Conservation (phyloP, 139 green algal species). For the Chlamydomonas asymmetrica region DNA sequence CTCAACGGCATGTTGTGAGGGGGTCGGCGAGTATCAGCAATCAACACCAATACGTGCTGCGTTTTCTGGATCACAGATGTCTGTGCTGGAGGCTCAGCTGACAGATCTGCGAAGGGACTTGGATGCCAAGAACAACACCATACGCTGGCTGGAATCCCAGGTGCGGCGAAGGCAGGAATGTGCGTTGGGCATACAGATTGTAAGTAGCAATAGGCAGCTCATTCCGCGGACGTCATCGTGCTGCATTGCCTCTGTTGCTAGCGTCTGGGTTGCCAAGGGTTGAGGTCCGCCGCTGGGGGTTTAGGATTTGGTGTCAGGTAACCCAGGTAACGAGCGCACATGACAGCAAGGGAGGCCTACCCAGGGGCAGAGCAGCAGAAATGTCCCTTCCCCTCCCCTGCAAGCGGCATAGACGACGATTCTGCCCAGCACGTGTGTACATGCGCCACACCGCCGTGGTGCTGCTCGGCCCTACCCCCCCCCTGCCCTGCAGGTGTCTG, state of each 20-base stretch:
- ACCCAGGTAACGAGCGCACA: too few species aligned
- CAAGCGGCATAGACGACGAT: background rate
- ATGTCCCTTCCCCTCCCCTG: background rate
- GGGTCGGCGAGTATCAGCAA: too few species aligned
- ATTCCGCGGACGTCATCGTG: too few species aligned
- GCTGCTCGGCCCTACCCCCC: background rate
- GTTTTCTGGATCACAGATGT: too few species aligned
- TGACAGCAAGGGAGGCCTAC: background rate
- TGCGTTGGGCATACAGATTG: background rate
- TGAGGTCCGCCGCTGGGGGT: too few species aligned
- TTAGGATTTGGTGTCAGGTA: too few species aligned
- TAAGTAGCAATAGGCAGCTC: background rate
- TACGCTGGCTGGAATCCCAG: slow-evolving; percentile 42
- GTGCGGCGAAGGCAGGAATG: background rate
- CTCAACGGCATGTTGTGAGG: too few species aligned
- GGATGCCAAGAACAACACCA: slow-evolving; percentile 28
- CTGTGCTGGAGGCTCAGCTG: too few species aligned
- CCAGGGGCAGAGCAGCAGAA: background rate
- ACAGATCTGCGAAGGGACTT: slow-evolving; percentile 18
- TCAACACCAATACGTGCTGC: too few species aligned
- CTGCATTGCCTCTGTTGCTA: too few species aligned
- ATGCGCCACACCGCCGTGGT: background rate
- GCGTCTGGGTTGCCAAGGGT: too few species aligned
- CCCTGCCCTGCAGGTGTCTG: background rate
- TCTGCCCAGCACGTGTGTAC: background rate